Evolutionary conservation across 495 filamentous ascomycete species (phyloP), one percentile per base, ranked within the genome.

Genomic region (Xylaria palmicola): DNA sequence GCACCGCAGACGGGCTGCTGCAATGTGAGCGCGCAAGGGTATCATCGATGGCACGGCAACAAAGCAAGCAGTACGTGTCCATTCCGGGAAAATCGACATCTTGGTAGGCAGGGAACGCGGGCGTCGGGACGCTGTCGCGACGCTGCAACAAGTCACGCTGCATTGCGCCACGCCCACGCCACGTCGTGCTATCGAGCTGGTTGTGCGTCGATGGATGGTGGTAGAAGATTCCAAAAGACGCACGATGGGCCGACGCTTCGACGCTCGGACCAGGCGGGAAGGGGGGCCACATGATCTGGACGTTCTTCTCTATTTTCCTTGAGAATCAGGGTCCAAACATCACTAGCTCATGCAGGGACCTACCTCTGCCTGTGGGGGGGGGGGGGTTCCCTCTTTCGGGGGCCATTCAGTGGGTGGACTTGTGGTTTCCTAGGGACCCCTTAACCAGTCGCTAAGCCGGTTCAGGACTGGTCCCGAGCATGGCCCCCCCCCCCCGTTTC

Each of bases 1-100:
- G 71, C 77, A 79, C 24, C 70, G 81, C 36, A 69, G 69, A 47
- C 74, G 78, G 22, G 74, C 67, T 54, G 48, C 17, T 6, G n/a
- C n/a, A n/a, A 59, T 52, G 32, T 72, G 69, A 72, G 13, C 26
- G 34, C 17, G 34, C n/a, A n/a, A 41, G 12, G 49, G 13, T 13
- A 59, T 43, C 22, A 59, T 43, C 61, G 62, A 58, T 51, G 34
- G 57, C 62, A 48, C 17, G n/a, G 50, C 54, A 51, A 19, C 39
- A 37, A 51, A 45, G 40, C 55, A 47, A 17, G 52, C 22, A 29
- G 29, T 36, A 48, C 65, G 54, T 62, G 60, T 59, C 51, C 24
- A 40, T 17, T 19, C 24, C 19, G 10, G 37, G 50, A 26, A n/a
- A n/a, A n/a, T n/a, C n/a, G n/a, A n/a, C n/a, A n/a, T n/a, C n/a